Base-by-base conservation (phyloP, 257 asterid genomes). In the Nicotiana noctiflora region DNA sequence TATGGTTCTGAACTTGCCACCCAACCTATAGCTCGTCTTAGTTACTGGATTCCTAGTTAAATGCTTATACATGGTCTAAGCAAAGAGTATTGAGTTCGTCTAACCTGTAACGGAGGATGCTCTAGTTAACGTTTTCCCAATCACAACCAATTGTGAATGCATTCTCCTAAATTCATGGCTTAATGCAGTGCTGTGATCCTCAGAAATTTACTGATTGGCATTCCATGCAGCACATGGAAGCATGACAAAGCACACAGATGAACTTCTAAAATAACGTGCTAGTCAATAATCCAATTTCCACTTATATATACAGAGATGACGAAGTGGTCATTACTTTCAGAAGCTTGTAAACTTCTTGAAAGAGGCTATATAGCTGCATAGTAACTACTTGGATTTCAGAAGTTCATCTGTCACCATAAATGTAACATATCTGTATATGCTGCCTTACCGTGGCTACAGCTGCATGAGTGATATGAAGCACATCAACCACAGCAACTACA, bases 381-480 rank as follows among this genome's bases (percentile, higher is more conserved):
- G 27, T 25, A 63, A 61, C 18, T 31, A 13, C n/a, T 79, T 64
- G 15, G 64, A 66, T 32, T 7, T 80, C 23, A 80, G 44, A 32
- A 25, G 46, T 60, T 49, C 34, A 62, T 52, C 70, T 70, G 53
- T 67, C 18, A n/a, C 76, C 17, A 76, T 37, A 68, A 81, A 15
- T 15, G 13, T n/a, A 75, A 19, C 29, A 13, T n/a, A n/a, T 18
- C 18, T 65, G 12, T 2, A 51, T 55, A 17, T 8, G 66, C 23
- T 82, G 18, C 84, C 98, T 88, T 90, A 95, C 99, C 19, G 97
- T 91, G 82, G 97, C 87, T 29, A 95, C 90, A 60, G 97, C 97
- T 44, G 99, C 98, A 82, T 91, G 96, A 68, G 97, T 93, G 77
- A 95, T 92, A 83, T 91, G 92, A 81, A 95, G 91, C 84, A 95